These are phyloP conservation scores for Leccinum rimulosum DNA, from an alignment of 768 basidiomycete species.

Conservation along the genomic window DNA sequence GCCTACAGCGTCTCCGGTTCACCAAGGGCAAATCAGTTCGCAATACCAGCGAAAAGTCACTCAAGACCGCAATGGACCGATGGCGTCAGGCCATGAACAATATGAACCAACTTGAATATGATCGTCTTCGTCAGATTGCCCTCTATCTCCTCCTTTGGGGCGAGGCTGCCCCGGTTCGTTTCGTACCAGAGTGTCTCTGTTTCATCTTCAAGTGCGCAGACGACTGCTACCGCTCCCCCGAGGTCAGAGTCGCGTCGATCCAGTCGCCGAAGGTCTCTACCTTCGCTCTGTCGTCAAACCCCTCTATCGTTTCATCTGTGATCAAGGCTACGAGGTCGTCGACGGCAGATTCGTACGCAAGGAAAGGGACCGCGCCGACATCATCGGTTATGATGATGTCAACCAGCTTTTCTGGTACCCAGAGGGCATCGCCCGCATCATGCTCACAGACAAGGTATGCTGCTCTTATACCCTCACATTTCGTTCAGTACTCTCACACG, in stretches of 20 bases:
- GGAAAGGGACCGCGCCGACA: slow-evolving; percentile 89
- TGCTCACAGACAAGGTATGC: slow-evolving; percentile 79
- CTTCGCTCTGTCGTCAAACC: slow-evolving; percentile 89
- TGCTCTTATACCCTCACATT: neutral
- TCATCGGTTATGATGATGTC: slow-evolving; percentile 98
- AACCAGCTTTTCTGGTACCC: slow-evolving; percentile 99
- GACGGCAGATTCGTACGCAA: slow-evolving; percentile 93
- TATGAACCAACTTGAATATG: slow-evolving; percentile 86
- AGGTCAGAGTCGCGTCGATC: slow-evolving; percentile 88
- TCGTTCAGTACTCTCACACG: slow-evolving; percentile 1
- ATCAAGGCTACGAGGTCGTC: slow-evolving; percentile 95
- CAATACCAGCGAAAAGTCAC: slow-evolving; percentile 55
- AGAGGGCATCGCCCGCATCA: slow-evolving; percentile 92
- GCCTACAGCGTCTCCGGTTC: slow-evolving; percentile 78
- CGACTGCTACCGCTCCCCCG: slow-evolving; percentile 98
- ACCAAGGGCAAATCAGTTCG: slow-evolving; percentile 59
- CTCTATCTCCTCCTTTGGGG: slow-evolving; percentile 97
- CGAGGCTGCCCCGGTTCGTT: slow-evolving; percentile 96
- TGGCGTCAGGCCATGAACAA: slow-evolving; percentile 99
- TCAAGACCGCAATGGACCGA: slow-evolving; percentile 82
- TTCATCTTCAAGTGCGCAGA: slow-evolving; percentile 99
- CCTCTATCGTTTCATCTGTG: slow-evolving; percentile 92
- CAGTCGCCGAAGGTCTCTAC: slow-evolving; percentile 95
- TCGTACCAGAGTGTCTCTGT: slow-evolving; percentile 93
- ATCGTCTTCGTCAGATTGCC: slow-evolving; percentile 93